These are phyloP conservation scores for Lippia alba DNA, from an alignment of 305 asterid genomes.

Conservation along the genomic window DNA sequence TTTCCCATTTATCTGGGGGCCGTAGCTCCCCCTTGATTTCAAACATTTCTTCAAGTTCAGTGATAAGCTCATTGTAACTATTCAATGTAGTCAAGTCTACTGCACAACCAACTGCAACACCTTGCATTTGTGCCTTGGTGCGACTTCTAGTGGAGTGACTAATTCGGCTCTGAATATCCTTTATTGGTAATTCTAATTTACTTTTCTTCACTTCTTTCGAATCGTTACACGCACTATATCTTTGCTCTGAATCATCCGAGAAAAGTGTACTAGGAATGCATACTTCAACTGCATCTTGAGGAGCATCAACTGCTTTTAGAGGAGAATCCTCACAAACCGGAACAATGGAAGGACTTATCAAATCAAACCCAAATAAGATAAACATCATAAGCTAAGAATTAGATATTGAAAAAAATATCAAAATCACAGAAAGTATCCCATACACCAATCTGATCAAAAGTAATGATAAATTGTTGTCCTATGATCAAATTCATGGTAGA, in stretches of 20 bases:
- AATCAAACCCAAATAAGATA: slow-evolving; percentile 74
- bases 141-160: slow-evolving; percentile 63
- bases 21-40: slow-evolving; percentile 69
- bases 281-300: slow-evolving; percentile 37
- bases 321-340: slow-evolving; percentile 37
- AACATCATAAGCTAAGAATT: too few species aligned
- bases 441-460: too few species aligned
- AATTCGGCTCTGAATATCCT: slow-evolving; percentile 59
- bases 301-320: slow-evolving; percentile 31
- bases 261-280: slow-evolving; percentile 34
- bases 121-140: slow-evolving; percentile 94
- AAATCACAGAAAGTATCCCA: too few species aligned
- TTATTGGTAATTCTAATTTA: slow-evolving; percentile 41
- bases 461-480: too few species aligned
- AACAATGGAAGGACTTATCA: slow-evolving; percentile 50
- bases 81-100: slow-evolving; percentile 66
- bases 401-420: too few species aligned
- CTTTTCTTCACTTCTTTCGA: slow-evolving; percentile 42
- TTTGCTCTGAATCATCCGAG: slow-evolving; percentile 55
- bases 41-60: slow-evolving; percentile 78
- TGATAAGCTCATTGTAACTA: slow-evolving; percentile 66
- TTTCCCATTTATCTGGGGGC: slow-evolving; percentile 66
- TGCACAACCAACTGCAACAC: slow-evolving; percentile 78
- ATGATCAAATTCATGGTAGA: too few species aligned
- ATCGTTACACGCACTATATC: slow-evolving; percentile 56